These are phyloP conservation scores for Pichia inconspicua DNA, from an alignment of 1,139 yeast species.

Conservation along the genomic window DNA sequence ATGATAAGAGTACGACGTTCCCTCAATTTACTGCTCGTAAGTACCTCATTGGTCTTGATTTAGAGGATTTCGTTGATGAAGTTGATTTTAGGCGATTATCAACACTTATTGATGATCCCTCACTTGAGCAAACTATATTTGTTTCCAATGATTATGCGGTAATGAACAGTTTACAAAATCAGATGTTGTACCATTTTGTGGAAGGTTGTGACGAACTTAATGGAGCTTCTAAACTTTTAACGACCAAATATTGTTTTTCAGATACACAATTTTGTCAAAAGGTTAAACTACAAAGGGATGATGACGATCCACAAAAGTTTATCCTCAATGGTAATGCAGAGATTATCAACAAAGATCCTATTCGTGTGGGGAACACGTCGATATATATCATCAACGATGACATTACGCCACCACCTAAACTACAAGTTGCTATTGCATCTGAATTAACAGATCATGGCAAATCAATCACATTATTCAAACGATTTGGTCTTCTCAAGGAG, in stretches of 20 bases:
- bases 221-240: constrained; percentile 29
- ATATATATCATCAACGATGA: constrained; percentile 60
- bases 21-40: constrained; percentile 48
- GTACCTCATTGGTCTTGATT: constrained; percentile 63
- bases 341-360: constrained; percentile 35
- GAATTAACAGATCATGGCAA: constrained; percentile 42
- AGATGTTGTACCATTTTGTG: constrained; percentile 61
- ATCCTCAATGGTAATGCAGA: constrained; percentile 29
- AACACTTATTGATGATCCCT: constrained; percentile 48
- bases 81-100: constrained; percentile 54
- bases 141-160: constrained; percentile 25
- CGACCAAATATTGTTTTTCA: constrained; percentile 35
- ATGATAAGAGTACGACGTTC: constrained; percentile 33
- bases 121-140: constrained; percentile 50
- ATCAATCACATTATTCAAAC: constrained; percentile 42
- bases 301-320: constrained; percentile 15
- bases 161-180: constrained; percentile 26
- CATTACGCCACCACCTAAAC: constrained; percentile 45
- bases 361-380: constrained; percentile 47
- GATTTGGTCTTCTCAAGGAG: constrained; percentile 40
- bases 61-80: constrained; percentile 62
- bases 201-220: constrained; percentile 29
- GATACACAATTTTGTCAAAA: constrained; percentile 42
- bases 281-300: constrained; percentile 29
- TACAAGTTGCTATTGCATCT: constrained; percentile 48